Percentiles rank a stretch among this genome's conserved stretches.
phyloP scores from a whole-genome alignment of 1,139 yeast genomes.

The Maudiozyma humilis region DNA sequence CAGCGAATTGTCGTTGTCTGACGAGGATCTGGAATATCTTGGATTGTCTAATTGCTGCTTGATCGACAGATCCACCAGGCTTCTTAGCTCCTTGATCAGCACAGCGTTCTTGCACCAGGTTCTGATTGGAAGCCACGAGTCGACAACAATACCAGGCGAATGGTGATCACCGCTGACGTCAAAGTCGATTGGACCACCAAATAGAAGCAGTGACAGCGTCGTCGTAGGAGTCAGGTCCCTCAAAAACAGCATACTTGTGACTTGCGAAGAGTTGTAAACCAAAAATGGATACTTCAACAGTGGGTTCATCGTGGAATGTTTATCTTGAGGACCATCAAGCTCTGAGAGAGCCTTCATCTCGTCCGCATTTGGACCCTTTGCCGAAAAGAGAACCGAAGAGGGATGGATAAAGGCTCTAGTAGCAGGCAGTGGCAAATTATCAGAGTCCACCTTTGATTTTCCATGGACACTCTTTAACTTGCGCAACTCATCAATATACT shows the following conservation, averaged over 20 bases:
- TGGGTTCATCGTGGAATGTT: conserved; percentile 20
- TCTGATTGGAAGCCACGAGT: conserved; percentile 71
- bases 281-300: conserved; percentile 45
- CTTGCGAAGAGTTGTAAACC: conserved; percentile 47
- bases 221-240: conserved; percentile 74
- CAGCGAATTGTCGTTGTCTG: background rate
- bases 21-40: conserved; percentile 15
- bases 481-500: conserved; percentile 32
- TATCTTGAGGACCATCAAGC: conserved; percentile 22
- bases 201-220: conserved; percentile 59
- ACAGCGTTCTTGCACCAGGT: conserved; percentile 96
- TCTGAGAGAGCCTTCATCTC: conserved; percentile 34
- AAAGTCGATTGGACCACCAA: conserved; percentile 70
- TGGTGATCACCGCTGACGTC: conserved; percentile 45
- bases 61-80: conserved; percentile 57
- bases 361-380: conserved; percentile 29
- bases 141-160: conserved; percentile 62
- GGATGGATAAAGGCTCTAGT: conserved; percentile 77
- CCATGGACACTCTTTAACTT: conserved; percentile 9
- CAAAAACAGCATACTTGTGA: conserved; percentile 61
- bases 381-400: conserved; percentile 55
- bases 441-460: conserved; percentile 12
- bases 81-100: conserved; percentile 59
- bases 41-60: conserved; percentile 46
- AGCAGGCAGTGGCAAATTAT: conserved; percentile 38